Base-by-base conservation (phyloP, 306 rosid species). In the Lathyrus oleraceus region DNA sequence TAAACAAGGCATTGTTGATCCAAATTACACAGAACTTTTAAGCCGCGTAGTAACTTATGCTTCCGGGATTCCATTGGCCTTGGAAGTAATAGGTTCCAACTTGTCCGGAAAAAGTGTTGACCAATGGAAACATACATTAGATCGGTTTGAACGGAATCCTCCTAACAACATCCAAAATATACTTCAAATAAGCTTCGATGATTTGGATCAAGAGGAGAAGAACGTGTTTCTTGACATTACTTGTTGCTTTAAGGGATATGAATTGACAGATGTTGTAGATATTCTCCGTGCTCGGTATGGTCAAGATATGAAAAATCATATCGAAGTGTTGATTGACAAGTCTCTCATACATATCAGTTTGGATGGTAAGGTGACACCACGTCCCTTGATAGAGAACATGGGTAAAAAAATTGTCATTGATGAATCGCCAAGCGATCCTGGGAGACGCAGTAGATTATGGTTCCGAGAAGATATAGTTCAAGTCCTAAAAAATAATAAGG, bases 391-490 rank as follows among this genome's bases (percentile, higher is more conserved):
- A 16, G 66, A 70, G 27, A 38, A 6, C 1, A 70, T 70, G 66
- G 84, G 80, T 0, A 75, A 35, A 51, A 61, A 70, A 80, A 70
- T 75, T 49, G 74, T 70, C 0, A n/a, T 38, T 0, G 30, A 38
- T 0, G 70, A 80, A 65, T 64, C 70, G 5, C 42, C 38, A 3
- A 0, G 13, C 1, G 65, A 70, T 6, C 74, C 69, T 7, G 61
- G 66, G 12, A 65, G 43, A 1, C 70, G 53, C 4, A 74, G 70
- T 23, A 65, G 80, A 23, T 15, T 80, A 20, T 80, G 77, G 84
- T 61, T 38, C 39, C n/a, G 0, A 11, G 42, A 30, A 44, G 77
- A 80, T 10, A 42, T 75, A 27, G 7, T 64, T 27, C 21, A 65
- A 38, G 75, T 80, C 23, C 44, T 80, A 1, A 19, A 42, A 70